These are phyloP conservation scores for Suhomyces atakaporum DNA, from an alignment of 1,139 yeast species.

Conservation along the genomic window DNA sequence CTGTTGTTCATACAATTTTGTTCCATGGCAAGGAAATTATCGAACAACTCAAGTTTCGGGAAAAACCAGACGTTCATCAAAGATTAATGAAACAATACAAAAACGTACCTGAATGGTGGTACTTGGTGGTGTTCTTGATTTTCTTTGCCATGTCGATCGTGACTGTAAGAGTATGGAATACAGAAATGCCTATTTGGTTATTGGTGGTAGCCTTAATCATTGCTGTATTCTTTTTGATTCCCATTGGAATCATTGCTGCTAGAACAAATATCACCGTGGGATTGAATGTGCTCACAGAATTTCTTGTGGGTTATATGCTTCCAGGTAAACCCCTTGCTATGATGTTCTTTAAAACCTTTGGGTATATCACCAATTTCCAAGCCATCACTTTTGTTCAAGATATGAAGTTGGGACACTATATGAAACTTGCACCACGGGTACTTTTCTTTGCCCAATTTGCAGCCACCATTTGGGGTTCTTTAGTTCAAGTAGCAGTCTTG, in stretches of 20 bases:
- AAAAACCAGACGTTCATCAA: constrained; percentile 61
- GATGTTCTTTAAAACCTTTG: constrained; percentile 50
- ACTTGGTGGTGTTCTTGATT: constrained; percentile 38
- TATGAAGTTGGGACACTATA: constrained; percentile 56
- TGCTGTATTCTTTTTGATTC: constrained; percentile 43
- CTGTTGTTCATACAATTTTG: constrained; percentile 53
- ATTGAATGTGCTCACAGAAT: constrained; percentile 48
- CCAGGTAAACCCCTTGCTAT: constrained; percentile 51
- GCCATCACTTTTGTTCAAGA: constrained; percentile 57
- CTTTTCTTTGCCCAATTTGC: constrained; percentile 48
- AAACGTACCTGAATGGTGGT: constrained; percentile 74
- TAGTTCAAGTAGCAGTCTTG: constrained; percentile 48
- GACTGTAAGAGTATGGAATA: constrained; percentile 43
- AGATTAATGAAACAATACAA: constrained; percentile 60
- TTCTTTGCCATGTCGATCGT: constrained; percentile 45
- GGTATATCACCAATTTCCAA: constrained; percentile 55
- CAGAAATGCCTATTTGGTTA: constrained; percentile 45
- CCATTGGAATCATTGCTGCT: constrained; percentile 46
- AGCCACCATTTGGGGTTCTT: constrained; percentile 48
- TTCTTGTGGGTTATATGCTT: constrained; percentile 48
- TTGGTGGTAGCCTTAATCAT: constrained; percentile 42
- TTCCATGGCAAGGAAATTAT: constrained; percentile 59
- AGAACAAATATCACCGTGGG: constrained; percentile 48
- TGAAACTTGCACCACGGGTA: constrained; percentile 52
- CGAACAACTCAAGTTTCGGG: constrained; percentile 44